Base-by-base conservation (phyloP, 2,329 filamentous ascomycete species). In the Fusarium tuaranense region DNA sequence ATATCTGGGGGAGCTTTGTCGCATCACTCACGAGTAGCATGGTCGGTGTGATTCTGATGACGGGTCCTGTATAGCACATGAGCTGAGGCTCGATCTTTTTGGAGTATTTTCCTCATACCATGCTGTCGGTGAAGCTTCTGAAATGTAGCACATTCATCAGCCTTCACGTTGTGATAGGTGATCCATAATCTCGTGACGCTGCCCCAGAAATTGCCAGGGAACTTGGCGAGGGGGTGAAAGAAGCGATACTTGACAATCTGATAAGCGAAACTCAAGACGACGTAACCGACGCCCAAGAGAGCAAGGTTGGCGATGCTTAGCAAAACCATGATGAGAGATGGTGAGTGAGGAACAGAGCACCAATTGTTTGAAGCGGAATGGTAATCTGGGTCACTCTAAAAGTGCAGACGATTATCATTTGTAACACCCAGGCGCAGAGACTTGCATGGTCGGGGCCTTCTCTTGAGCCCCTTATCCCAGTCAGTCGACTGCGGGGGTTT, bases 1-100 rank as follows among this genome's bases (percentile, higher is more conserved):
- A 92, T 30, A 92, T 86, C 16, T 86, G 83, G 0, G 89, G 89
- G 3, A 91, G 83, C 76, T 88, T 87, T 2, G 83, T 86, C 0
- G 89, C 85, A 14, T 80, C 78, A n/a, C 73, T 78, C 41, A 80
- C 66, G 5, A 79, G 72, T 7, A 78, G 62, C 75, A 79, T 79
- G 0, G 76, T 78, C 9, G 78, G 78, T 0, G 73, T 76, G 18
- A 79, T 75, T 4, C 78, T 67, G 2, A 79, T 74, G 0, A 79
- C 34, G 5, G 78, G 78, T 18, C 78, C 78, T 74, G 8, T 0
- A 1, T 16, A 14, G 2, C 13, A 0, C 3, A 1, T 74, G 3
- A 74, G 25, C 22, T 7, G 1, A 2, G 0, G 9, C 16, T 5
- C 16, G 1, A 5, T 6, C 1, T 7, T 13, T 10, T 25, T 1